A percentile compares a stretch with the other conserved stretches of the same genome.
Conservation (phyloP, 441 rosid species). For the Adansonia grandidieri region DNA sequence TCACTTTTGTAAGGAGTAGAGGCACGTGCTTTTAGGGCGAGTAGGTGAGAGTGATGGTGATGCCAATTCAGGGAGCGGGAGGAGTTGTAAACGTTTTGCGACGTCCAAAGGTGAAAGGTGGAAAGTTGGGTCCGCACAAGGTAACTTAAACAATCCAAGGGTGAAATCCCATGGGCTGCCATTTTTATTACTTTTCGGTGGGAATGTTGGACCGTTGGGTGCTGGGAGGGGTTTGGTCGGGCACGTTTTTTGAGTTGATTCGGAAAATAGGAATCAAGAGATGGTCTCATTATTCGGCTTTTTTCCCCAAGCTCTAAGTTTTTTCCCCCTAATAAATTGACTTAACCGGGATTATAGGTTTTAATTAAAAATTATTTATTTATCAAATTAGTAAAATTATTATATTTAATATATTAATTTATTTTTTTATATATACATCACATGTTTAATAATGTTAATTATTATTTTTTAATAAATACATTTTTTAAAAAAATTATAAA, state of each 20-base stretch:
- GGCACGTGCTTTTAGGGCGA: neutral
- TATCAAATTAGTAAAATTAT: too few relatives aligned
- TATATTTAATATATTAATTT: too few relatives aligned
- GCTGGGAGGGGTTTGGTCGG: neutral
- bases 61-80: neutral
- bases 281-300: too few relatives aligned
- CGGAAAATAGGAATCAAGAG: neutral
- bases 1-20: neutral
- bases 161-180: conserved; percentile 20
- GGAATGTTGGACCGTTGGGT: neutral
- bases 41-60: neutral
- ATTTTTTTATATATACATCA: too few relatives aligned
- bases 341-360: too few relatives aligned
- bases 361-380: too few relatives aligned
- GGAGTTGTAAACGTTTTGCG: neutral
- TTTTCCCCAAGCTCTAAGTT: too few relatives aligned
- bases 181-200: neutral
- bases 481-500: too few relatives aligned
- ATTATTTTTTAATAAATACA: too few relatives aligned
- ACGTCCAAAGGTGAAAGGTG: neutral
- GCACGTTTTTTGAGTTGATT: neutral
- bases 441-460: too few relatives aligned
- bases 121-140: conserved; percentile 9
- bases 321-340: too few relatives aligned
- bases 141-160: neutral